A percentile compares a stretch with the other conserved stretches of the same genome.
phyloP scores from a whole-genome alignment of 2,329 filamentous ascomycete species.

The Hypocrella siamensis region DNA sequence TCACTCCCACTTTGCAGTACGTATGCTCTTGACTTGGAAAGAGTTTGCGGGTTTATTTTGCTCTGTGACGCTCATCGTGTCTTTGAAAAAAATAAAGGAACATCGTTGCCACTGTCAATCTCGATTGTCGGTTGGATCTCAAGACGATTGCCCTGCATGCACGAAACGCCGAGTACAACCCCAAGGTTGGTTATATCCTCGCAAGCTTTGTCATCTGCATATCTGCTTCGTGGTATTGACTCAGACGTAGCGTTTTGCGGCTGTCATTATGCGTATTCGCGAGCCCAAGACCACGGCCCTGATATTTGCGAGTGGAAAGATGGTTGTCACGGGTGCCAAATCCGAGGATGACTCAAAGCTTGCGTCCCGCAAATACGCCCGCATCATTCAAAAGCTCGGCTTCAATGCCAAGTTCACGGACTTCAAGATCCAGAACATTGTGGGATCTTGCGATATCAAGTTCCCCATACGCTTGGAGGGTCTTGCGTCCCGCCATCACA shows the following conservation, averaged over 20 bases:
- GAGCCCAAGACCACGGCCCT: conserved; percentile 96
- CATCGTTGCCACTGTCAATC: conserved; percentile 96
- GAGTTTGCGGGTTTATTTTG: conserved; percentile 12
- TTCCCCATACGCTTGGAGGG: conserved; percentile 96
- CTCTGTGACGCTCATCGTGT: conserved; percentile 37
- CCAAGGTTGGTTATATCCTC: conserved; percentile 53
- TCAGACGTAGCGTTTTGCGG: conserved; percentile 72
- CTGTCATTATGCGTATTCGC: conserved; percentile 98
- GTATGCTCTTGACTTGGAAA: conserved; percentile 40
- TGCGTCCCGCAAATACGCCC: conserved; percentile 91
- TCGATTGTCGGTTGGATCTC: conserved; percentile 91
- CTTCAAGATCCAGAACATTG: conserved; percentile 99
- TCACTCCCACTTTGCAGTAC: conserved; percentile 93
- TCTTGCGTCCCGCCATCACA: conserved; percentile 91
- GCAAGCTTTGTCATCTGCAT: conserved; percentile 1
- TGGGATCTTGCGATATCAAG: conserved; percentile 97
- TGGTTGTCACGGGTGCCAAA: conserved; percentile 97
- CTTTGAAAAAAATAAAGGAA: conserved; percentile 58
- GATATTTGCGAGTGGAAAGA: conserved; percentile 97
- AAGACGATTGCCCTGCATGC: conserved; percentile 98
- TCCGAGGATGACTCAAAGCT: conserved; percentile 97
- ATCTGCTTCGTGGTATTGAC: conserved; percentile 4
- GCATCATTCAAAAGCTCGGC: conserved; percentile 98
- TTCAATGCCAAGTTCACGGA: conserved; percentile 99
- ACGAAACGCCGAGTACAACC: conserved; percentile 96